These are phyloP conservation scores for Peronospora belbahrii DNA, from an alignment of 352 stramenopile species.

Conservation along the genomic window DNA sequence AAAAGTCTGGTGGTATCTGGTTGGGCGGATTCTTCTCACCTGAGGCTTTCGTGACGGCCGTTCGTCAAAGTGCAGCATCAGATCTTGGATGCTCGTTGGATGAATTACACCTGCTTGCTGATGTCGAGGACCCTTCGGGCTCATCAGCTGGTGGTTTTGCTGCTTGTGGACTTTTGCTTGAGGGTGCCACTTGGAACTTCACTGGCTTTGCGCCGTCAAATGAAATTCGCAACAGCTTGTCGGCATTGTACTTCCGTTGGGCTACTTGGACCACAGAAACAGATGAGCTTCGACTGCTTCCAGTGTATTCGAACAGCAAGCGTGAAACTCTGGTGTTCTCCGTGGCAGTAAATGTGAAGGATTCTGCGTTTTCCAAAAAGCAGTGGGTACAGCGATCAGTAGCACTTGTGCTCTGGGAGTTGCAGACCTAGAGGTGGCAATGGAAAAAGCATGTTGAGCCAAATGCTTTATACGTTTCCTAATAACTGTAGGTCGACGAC, in stretches of 20 bases:
- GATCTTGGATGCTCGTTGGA: slow-evolving; percentile 80
- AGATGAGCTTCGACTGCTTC: slow-evolving; percentile 44
- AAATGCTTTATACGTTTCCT: background rate
- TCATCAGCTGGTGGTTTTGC: slow-evolving; percentile 37
- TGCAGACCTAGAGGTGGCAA: slow-evolving; percentile 24
- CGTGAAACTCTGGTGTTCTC: slow-evolving; percentile 79
- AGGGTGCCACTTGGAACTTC: slow-evolving; percentile 71
- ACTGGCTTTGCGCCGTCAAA: slow-evolving; percentile 67
- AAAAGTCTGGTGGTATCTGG: slow-evolving; percentile 61
- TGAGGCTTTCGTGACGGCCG: slow-evolving; percentile 90
- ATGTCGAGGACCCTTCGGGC: slow-evolving; percentile 34
- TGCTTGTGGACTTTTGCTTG: slow-evolving; percentile 69
- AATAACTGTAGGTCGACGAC: background rate
- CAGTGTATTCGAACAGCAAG: slow-evolving; percentile 78
- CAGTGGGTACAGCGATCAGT: slow-evolving; percentile 81
- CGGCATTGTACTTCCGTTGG: slow-evolving; percentile 72
- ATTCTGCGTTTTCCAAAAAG: slow-evolving; percentile 38
- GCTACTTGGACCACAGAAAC: slow-evolving; percentile 13
- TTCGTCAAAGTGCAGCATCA: slow-evolving; percentile 82
- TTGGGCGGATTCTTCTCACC: slow-evolving; percentile 90
- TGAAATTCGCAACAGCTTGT: slow-evolving; percentile 62
- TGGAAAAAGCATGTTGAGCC: background rate
- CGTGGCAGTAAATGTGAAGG: slow-evolving; percentile 56
- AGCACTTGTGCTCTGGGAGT: slow-evolving; percentile 75
- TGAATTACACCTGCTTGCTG: slow-evolving; percentile 74